Base-by-base conservation (phyloP, 192 early-diverging fungal genomes). In the Coemansia sp. region DNA sequence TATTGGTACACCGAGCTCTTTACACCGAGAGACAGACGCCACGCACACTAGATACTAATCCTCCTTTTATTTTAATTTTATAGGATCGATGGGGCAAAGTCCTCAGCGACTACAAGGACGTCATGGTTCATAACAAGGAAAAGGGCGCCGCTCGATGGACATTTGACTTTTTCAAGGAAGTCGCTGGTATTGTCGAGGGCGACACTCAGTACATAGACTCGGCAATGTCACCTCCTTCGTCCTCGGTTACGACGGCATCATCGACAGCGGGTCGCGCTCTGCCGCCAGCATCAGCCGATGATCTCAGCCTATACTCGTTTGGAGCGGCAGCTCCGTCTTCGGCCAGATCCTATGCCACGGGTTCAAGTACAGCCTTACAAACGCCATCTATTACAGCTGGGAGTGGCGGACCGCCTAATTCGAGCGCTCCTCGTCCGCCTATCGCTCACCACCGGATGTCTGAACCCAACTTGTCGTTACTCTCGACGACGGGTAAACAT, bases 31-130 rank as follows among this genome's bases (percentile, higher is more conserved):
- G 34, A 36, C 34, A 12, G 14, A 15, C 39, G 39, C 39, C 39
- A 41, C 39, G 14, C 12, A 45, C 44, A 15, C 44, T 36, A 36
- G 34, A 45, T 14, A 45, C 46, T 21, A 19, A 48, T 32, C 2
- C 58, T 21, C 34, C n/a, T 0, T 39, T 39, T 67, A 19, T 25
- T 37, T 42, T 62, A 57, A 4, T 12, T 59, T 15, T 60, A 6
- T 75, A 83, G 76, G 81, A 84, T 48, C 81, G 81, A n/a, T 84
- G 81, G 81, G 81, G 81, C 57, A 84, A 84, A 48, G 81, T 84
- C 59, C 69, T 84, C 9, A 78, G 76, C 67, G 81, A 84, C 58
- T 84, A 84, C 67, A 84, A 78, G 65, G 81, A 84, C 39, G 81
- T 84, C 4, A 63, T 84, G 55, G 71, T 84, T 1, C 73, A 84